Conservation (phyloP, 345 rosid species). For the Eucalyptus leucophloia region DNA sequence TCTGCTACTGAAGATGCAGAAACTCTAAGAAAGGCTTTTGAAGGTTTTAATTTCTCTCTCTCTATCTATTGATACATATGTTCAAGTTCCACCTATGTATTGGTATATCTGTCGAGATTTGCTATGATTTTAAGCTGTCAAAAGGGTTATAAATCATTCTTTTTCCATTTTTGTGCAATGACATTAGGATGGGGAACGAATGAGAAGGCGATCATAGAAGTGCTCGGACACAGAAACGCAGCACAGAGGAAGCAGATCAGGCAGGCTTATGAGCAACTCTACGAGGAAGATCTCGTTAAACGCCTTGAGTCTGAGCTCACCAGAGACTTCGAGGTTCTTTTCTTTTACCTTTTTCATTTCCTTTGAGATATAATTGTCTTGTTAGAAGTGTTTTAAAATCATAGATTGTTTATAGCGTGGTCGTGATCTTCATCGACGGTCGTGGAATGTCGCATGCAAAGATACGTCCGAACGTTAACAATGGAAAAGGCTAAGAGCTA, state of each 20-base stretch:
- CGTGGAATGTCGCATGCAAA: neutral
- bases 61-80: neutral
- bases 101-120: neutral
- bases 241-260: slow-evolving; percentile 42
- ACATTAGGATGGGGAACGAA: slow-evolving; percentile 42
- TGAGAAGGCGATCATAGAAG: slow-evolving; percentile 30
- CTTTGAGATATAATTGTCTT: neutral
- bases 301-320: slow-evolving; percentile 50
- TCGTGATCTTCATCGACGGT: neutral
- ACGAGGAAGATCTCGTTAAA: slow-evolving; percentile 37
- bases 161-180: neutral
- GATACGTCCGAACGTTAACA: neutral
- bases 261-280: slow-evolving; percentile 20
- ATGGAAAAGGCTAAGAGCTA: neutral
- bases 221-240: slow-evolving; percentile 44
- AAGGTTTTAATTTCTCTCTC: slow-evolving; percentile 7
- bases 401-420: neutral
- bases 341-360: neutral
- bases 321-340: slow-evolving; percentile 25
- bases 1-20: slow-evolving; percentile 31
- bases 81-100: neutral
- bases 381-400: neutral
- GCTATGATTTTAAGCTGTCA: neutral
- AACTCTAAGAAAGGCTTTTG: slow-evolving; percentile 14
- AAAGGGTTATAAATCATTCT: neutral